Evolutionary conservation across 1,284 basidiomycete genomes (phyloP), one percentile per base, ranked within the genome.

Genomic region (Paramarasmius palmivorus): DNA sequence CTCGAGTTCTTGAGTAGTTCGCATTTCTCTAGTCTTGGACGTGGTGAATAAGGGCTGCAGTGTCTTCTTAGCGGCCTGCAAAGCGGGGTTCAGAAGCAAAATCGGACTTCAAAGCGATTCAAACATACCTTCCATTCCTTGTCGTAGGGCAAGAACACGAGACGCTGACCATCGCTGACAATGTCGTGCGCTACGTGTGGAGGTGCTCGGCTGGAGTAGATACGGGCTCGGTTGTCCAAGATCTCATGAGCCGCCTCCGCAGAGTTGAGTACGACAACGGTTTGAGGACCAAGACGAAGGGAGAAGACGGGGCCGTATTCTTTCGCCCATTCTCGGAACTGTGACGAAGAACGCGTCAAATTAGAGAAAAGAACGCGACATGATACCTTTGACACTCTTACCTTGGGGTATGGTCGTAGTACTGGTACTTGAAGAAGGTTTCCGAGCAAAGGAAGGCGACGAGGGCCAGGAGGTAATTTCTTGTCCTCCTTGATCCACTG

Each of bases 391-490:
- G 20, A 17, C 36, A 37, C 36, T 37, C 39, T 10, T 22, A 40
- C 39, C 9, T 19, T 17, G 9, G 25, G 25, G 48, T 52, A 57
- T 17, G 48, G 15, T 17, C 37, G 34, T 4, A 22, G 15, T 1
- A 37, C 4, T 15, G 49, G 49, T 2, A 57, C 39, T 17, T 57
- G 51, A 15, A 57, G 45, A n/a, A 57, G 35, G 29, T 57, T 57
- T 38, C 55, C 55, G 10, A 57, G 10, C 19, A 57, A 39, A 15
- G 55, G 55, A 19, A 50, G 29, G 8, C 55, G 47, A 7, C 35
- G 41, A 22, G 55, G 55, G 10, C 55, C 55, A n/a, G 55, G 55
- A 19, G 55, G 55, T 36, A 55, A 41, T 34, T 39, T 26, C 49
- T 39, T 40, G 36, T 50, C 46, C 22, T 29, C 25, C n/a, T 46